phyloP scores from a whole-genome alignment of 2,329 filamentous ascomycete species.

The Colletotrichum sp. region DNA sequence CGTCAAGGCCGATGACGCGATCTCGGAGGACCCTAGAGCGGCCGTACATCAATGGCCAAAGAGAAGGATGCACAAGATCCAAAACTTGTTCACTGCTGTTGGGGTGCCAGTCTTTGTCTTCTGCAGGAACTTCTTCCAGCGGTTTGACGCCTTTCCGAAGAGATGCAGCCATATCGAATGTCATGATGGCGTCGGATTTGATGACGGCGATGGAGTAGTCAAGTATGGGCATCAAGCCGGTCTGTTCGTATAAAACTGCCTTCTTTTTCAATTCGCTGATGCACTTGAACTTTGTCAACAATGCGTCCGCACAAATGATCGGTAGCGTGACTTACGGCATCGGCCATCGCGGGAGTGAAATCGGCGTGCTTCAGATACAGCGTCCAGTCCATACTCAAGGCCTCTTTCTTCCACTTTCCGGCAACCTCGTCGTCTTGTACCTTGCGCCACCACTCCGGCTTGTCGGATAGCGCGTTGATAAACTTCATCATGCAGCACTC shows the following conservation, averaged over 20 bases:
- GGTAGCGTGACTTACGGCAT: neutral
- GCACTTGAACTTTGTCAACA: slow-evolving; percentile 26
- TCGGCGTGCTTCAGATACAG: neutral
- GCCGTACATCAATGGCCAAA: neutral
- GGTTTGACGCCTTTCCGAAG: slow-evolving; percentile 22
- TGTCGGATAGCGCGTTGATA: slow-evolving; percentile 31
- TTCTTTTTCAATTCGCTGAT: slow-evolving; percentile 47
- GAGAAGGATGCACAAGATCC: slow-evolving; percentile 60
- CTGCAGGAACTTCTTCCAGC: slow-evolving; percentile 21
- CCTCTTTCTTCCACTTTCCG: slow-evolving; percentile 23
- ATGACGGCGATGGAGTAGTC: slow-evolving; percentile 24
- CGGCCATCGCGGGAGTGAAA: neutral
- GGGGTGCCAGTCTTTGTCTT: slow-evolving; percentile 57
- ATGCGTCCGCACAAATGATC: neutral
- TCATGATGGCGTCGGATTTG: slow-evolving; percentile 28
- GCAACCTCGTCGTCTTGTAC: slow-evolving; percentile 24
- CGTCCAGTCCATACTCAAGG: neutral
- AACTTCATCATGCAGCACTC: slow-evolving; percentile 30
- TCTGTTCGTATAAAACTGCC: slow-evolving; percentile 42
- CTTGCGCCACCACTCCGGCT: slow-evolving; percentile 28
- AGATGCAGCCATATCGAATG: neutral
- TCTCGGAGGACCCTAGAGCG: slow-evolving; percentile 1
- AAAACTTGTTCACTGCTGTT: slow-evolving; percentile 54
- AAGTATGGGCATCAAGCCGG: slow-evolving; percentile 36
- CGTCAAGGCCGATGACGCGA: slow-evolving; percentile 25